phyloP scores from a whole-genome alignment of 768 basidiomycete species.

The Suillus weaverae region DNA sequence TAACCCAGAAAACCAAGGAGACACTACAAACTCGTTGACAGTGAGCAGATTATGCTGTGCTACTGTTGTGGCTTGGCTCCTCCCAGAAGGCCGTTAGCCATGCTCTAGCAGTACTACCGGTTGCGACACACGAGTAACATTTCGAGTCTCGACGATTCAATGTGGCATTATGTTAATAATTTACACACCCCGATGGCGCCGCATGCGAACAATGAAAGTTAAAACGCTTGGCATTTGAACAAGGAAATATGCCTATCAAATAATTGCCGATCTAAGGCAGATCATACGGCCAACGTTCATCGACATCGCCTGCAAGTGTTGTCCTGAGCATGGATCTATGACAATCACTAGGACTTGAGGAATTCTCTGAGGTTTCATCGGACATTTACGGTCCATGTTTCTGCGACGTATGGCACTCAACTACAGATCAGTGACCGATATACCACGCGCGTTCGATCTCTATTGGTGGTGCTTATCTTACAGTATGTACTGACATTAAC shows the following conservation, averaged over 20 bases:
- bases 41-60: neutral
- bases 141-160: neutral
- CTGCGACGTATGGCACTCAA: neutral
- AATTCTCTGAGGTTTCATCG: neutral
- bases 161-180: neutral
- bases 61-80: neutral
- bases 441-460: neutral
- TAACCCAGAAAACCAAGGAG: neutral
- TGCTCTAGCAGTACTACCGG: neutral
- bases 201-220: neutral
- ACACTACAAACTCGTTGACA: neutral
- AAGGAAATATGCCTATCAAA: neutral
- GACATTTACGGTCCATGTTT: neutral
- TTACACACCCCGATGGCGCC: neutral
- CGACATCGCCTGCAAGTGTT: neutral
- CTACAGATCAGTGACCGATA: neutral
- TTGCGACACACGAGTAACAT: neutral
- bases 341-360: neutral
- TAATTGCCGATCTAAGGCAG: neutral
- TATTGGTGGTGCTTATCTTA: neutral
- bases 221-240: neutral
- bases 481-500: neutral
- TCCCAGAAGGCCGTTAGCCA: neutral
- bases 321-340: neutral
- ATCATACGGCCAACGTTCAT: neutral